These are phyloP conservation scores for Penicillium lividum DNA, from an alignment of 495 filamentous ascomycete genomes.

Conservation along the genomic window DNA sequence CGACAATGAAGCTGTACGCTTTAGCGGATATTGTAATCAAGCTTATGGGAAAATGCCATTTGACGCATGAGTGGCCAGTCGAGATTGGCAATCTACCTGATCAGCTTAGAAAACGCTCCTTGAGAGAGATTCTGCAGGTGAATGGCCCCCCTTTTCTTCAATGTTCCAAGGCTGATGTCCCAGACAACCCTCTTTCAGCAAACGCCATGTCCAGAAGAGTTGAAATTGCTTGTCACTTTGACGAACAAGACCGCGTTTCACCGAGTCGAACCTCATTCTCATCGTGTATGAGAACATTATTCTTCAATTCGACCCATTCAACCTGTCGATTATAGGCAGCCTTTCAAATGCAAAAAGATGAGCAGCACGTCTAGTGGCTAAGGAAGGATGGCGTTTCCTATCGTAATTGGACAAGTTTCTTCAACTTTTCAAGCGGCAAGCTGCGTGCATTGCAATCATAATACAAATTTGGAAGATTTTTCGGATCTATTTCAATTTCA, in stretches of 20 bases:
- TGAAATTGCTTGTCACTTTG: neutral
- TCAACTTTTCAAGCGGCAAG: neutral
- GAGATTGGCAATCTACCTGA: neutral
- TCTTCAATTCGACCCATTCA: neutral
- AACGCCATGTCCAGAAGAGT: neutral
- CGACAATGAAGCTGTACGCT: conserved; percentile 8
- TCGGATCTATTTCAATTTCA: neutral
- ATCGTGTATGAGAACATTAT: neutral
- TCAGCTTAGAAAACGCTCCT: neutral
- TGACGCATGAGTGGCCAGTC: neutral
- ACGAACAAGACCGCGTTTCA: neutral
- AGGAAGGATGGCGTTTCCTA: neutral
- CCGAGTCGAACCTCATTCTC: neutral
- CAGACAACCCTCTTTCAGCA: neutral
- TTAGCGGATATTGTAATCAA: conserved; percentile 8
- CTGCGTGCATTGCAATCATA: neutral
- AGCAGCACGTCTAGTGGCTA: neutral
- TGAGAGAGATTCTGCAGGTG: neutral
- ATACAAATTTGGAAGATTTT: neutral
- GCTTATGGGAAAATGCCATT: conserved; percentile 4
- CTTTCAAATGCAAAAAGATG: neutral
- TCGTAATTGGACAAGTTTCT: neutral
- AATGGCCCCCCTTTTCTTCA: neutral
- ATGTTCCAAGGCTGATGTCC: neutral
- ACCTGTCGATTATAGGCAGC: neutral